These are phyloP conservation scores for Nyssa sinensis DNA, from an alignment of 148 eudicot species.

Conservation along the genomic window DNA sequence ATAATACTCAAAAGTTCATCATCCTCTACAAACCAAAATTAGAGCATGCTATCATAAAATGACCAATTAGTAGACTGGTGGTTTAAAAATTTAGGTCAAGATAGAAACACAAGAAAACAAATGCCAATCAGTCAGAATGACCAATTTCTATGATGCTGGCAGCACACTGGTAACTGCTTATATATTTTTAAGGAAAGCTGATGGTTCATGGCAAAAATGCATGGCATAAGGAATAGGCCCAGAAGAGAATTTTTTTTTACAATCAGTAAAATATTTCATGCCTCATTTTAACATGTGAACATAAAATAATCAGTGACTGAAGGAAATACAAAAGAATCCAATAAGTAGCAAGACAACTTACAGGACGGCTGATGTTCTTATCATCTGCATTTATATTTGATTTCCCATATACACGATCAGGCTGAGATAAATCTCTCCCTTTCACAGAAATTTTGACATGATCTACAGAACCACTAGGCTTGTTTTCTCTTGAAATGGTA, in stretches of 20 bases:
- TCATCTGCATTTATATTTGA: constrained; percentile 50
- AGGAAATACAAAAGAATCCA: background rate
- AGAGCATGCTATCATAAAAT: constrained; percentile 1
- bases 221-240: background rate
- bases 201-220: background rate
- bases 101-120: no score
- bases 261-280: background rate
- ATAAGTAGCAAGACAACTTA: constrained; percentile 39
- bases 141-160: background rate
- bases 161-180: background rate
- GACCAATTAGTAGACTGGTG: background rate
- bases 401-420: constrained; percentile 27
- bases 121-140: background rate
- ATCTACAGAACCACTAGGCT: constrained; percentile 45
- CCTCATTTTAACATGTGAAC: no score
- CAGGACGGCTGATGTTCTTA: constrained; percentile 42
- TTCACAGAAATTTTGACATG: constrained; percentile 41
- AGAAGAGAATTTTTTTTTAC: no score
- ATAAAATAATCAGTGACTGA: background rate
- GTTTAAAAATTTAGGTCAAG: no score
- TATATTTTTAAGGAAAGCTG: background rate
- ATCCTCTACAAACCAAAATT: background rate
- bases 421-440: constrained; percentile 51
- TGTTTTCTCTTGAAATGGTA: constrained; percentile 60
- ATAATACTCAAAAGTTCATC: constrained; percentile 8